These are phyloP conservation scores for Penicillium hesseltinei DNA, from an alignment of 2,329 filamentous ascomycete genomes.

Conservation along the genomic window DNA sequence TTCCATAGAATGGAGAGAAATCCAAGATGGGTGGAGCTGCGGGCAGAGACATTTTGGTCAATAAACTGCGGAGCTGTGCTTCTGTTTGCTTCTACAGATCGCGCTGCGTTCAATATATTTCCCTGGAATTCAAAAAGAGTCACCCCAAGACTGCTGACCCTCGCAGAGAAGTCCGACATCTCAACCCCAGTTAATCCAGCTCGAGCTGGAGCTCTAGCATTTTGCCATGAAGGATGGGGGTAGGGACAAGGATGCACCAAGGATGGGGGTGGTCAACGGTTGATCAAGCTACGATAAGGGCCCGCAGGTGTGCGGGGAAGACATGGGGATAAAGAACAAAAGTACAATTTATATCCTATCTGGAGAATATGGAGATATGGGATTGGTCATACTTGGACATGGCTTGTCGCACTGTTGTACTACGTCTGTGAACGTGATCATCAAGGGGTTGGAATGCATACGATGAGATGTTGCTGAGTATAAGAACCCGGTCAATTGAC, in stretches of 20 bases:
- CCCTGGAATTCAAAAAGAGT: background rate
- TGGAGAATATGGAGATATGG: background rate
- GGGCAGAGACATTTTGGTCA: slow-evolving; percentile 24
- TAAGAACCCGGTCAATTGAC: background rate
- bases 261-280: slow-evolving; percentile 30
- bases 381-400: background rate
- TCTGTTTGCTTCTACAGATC: slow-evolving; percentile 12
- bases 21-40: slow-evolving; percentile 35
- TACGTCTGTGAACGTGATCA: background rate
- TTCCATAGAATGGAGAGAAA: slow-evolving; percentile 34
- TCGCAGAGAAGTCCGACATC: slow-evolving; percentile 28
- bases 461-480: background rate
- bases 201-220: background rate
- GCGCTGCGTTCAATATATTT: slow-evolving; percentile 11
- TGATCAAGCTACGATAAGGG: slow-evolving; percentile 12
- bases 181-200: background rate
- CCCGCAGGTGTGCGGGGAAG: slow-evolving; percentile 5
- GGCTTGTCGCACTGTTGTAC: background rate
- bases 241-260: slow-evolving; percentile 15
- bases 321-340: slow-evolving; percentile 10
- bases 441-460: background rate
- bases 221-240: background rate
- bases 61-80: slow-evolving; percentile 15
- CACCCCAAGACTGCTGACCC: background rate
- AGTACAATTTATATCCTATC: background rate